Evolutionary conservation across 352 stramenopile species (phyloP).

Genomic region (Peronospora farinosa): DNA sequence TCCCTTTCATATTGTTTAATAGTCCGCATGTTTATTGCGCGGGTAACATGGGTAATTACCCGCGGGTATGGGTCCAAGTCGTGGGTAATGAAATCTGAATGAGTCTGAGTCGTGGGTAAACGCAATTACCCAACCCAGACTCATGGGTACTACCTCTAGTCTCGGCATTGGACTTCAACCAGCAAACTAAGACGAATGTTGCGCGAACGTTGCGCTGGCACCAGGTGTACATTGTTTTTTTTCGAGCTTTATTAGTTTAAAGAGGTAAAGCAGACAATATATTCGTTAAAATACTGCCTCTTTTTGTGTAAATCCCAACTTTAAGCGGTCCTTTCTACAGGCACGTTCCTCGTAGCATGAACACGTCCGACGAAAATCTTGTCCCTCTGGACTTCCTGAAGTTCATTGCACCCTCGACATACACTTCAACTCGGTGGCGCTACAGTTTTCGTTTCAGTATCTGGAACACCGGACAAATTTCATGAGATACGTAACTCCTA

Average conservation of each 20-base stretch:
- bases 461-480: background rate
- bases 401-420: background rate
- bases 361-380: conserved; percentile 3
- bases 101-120: no score
- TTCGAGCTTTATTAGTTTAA: background rate
- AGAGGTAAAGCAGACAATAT: background rate
- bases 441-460: background rate
- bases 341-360: conserved; percentile 13
- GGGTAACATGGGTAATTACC: no score
- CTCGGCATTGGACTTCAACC: no score
- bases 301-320: conserved; percentile 25
- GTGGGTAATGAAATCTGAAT: no score
- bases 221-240: no score
- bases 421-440: no score
- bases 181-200: conserved; percentile 2
- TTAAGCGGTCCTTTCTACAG: conserved; percentile 18
- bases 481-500: background rate
- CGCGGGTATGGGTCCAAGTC: no score
- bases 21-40: no score
- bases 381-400: background rate
- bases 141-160: no score
- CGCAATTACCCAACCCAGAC: no score
- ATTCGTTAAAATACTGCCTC: background rate
- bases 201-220: background rate
- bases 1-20: no score